These are phyloP conservation scores for Kickxella alabastrina DNA, from an alignment of 192 early-diverging fungal genomes.

Conservation along the genomic window DNA sequence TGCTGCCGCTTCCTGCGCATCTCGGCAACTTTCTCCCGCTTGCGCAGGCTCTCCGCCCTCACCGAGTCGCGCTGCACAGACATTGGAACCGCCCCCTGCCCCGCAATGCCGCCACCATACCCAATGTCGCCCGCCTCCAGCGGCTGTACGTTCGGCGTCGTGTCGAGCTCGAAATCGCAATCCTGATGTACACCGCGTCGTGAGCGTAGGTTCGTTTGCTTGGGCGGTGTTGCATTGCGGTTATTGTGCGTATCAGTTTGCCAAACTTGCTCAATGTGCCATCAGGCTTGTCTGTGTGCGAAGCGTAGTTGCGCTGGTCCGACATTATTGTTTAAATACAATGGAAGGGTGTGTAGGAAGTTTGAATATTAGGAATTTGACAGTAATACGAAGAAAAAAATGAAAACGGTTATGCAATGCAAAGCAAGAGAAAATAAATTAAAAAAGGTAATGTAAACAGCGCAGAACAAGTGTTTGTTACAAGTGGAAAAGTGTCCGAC, in stretches of 20 bases:
- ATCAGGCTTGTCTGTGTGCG: neutral
- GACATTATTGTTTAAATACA: too few relatives aligned
- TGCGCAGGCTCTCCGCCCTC: slow-evolving; percentile 25
- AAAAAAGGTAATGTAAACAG: neutral
- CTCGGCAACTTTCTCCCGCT: slow-evolving; percentile 39
- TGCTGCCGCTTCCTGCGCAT: slow-evolving; percentile 26
- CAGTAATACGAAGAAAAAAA: slow-evolving; percentile 2
- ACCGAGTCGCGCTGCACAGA: slow-evolving; percentile 4
- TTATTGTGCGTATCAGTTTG: slow-evolving; percentile 20
- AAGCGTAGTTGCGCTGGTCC: neutral
- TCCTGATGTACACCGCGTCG: slow-evolving; percentile 19
- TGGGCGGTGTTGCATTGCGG: slow-evolving; percentile 20
- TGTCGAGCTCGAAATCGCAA: slow-evolving; percentile 8
- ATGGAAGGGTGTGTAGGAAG: too few relatives aligned
- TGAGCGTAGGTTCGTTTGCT: slow-evolving; percentile 13
- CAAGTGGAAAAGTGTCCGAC: too few relatives aligned
- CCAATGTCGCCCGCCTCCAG: neutral
- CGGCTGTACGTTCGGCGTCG: neutral
- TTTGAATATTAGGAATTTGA: too few relatives aligned
- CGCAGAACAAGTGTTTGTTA: too few relatives aligned
- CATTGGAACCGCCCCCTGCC: neutral
- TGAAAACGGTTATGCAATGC: neutral
- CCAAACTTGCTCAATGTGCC: neutral
- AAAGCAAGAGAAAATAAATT: neutral
- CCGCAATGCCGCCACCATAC: too few relatives aligned